phyloP scores from a whole-genome alignment of 1,139 yeast genomes.

The Hyphopichia wangnamkhiaoensis region DNA sequence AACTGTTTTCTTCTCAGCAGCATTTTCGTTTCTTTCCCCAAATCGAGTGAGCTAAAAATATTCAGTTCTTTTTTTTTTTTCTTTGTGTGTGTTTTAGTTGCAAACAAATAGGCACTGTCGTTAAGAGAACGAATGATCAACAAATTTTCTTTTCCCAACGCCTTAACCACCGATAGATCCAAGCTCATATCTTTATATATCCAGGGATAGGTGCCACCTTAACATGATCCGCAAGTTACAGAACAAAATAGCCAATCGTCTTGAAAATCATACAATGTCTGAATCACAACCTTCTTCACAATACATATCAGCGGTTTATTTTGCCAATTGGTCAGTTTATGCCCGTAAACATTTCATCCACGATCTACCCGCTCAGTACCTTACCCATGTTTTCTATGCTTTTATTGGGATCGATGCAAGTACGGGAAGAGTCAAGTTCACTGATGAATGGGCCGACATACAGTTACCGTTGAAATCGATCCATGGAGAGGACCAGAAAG shows the following conservation, averaged over 20 bases:
- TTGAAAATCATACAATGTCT: not conserved
- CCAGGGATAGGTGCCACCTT: no score
- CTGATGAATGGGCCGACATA: slow-evolving; percentile 72
- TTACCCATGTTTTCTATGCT: slow-evolving; percentile 78
- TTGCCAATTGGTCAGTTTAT: slow-evolving; percentile 73
- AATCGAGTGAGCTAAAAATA: no score
- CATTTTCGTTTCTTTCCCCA: no score
- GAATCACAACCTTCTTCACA: not conserved
- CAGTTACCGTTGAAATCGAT: slow-evolving; percentile 41
- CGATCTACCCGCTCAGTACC: slow-evolving; percentile 57
- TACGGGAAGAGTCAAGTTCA: slow-evolving; percentile 54
- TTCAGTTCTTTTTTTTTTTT: not conserved
- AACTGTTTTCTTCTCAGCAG: no score
- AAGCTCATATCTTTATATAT: not conserved
- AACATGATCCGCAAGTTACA: not conserved
- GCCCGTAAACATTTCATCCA: slow-evolving; percentile 59
- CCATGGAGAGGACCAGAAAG: slow-evolving; percentile 15
- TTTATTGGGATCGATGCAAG: slow-evolving; percentile 60
- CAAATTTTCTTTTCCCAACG: no score
- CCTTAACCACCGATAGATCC: no score
- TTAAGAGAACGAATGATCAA: slow-evolving; percentile 4
- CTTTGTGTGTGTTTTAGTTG: not conserved
- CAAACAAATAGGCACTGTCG: slow-evolving; percentile 1
- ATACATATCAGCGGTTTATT: slow-evolving; percentile 35
- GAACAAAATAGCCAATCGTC: not conserved